Percentiles rank a stretch among this genome's conserved stretches.
These are phyloP conservation scores for Ustilago curta DNA, from an alignment of 1,284 basidiomycete species.

Conservation along the genomic window DNA sequence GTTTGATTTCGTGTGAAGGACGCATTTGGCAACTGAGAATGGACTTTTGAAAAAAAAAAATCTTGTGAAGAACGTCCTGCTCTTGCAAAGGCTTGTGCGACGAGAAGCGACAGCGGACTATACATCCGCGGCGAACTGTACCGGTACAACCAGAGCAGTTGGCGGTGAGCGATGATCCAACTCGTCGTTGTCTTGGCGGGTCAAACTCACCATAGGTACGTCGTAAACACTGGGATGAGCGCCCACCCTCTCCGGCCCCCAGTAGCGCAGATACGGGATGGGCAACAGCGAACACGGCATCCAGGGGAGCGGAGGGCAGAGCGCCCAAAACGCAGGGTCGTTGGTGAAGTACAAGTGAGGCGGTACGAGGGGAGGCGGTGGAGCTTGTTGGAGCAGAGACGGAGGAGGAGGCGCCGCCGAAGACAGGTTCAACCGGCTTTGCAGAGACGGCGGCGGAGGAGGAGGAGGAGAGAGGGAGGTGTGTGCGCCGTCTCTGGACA, in stretches of 20 bases:
- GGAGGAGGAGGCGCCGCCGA: not conserved
- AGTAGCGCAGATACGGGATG: constrained; percentile 25
- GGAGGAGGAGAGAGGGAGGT: not conserved
- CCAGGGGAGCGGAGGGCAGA: not conserved
- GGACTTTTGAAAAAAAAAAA: too few relatives aligned
- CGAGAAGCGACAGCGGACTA: not conserved
- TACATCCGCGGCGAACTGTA: constrained; percentile 13
- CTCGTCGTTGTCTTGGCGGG: not conserved
- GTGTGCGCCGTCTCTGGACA: not conserved
- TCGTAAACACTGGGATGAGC: constrained; percentile 21
- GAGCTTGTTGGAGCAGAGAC: not conserved
- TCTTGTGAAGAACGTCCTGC: too few relatives aligned
- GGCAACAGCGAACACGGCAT: constrained; percentile 3
- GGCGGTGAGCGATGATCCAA: not conserved
- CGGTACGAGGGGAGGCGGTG: not conserved
- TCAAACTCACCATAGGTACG: constrained; percentile 25
- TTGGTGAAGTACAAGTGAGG: constrained; percentile 7
- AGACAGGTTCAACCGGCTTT: not conserved
- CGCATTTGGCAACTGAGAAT: not conserved
- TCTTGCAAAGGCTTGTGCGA: too few relatives aligned
- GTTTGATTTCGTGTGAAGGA: constrained; percentile 26
- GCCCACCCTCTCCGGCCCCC: constrained; percentile 23
- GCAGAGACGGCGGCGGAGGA: too few relatives aligned
- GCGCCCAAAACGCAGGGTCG: constrained; percentile 11
- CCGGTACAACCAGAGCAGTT: not conserved